Evolutionary conservation across 305 asterid species (phyloP), one percentile per base, ranked within the genome.

Genomic region (Plantago coronopus): DNA sequence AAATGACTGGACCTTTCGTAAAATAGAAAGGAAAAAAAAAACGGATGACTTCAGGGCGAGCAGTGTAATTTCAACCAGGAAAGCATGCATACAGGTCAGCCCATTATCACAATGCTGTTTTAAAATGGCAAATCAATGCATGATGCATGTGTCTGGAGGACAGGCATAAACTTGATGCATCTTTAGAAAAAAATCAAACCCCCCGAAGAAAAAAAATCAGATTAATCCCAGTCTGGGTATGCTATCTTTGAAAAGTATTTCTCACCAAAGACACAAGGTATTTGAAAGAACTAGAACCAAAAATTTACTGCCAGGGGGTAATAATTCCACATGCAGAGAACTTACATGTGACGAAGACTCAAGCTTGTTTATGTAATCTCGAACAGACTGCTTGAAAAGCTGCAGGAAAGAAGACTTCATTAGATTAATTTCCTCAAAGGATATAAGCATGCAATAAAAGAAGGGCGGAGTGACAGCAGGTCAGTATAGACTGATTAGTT

Each of bases 301-400:
- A 54, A 31, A 27, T 29, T 13, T 22, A 22, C 31, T 53, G 46
- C 53, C 17, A 17, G 13, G 18, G 54, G 43, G 67, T 12, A 50
- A 62, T 8, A 20, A 15, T 49, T 48, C 18, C 17, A n/a, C 50
- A 46, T 63, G 57, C 9, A 7, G 12, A 62, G 13, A 68, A 78
- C 97, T 89, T 75, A 93, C 97, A 74, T 67, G 79, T 67, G 77
- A 76, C 66, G 95, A 81, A 75, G 66, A 67, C 68, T 89, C 89
- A 55, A 80, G 80, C 48, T 44, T 69, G 29, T 79, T 80, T 7
- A 93, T 73, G 77, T 76, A 89, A 74, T 85, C 84, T 47, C 85
- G 72, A 13, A 91, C 94, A 17, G 94, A 74, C 78, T 81, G 83
- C 75, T 83, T 85, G 74, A 93, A 82, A 78, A 87, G 73, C 99